Evolutionary conservation across 1,284 basidiomycete genomes (phyloP).

Genomic region (Rhodotorula sp.): DNA sequence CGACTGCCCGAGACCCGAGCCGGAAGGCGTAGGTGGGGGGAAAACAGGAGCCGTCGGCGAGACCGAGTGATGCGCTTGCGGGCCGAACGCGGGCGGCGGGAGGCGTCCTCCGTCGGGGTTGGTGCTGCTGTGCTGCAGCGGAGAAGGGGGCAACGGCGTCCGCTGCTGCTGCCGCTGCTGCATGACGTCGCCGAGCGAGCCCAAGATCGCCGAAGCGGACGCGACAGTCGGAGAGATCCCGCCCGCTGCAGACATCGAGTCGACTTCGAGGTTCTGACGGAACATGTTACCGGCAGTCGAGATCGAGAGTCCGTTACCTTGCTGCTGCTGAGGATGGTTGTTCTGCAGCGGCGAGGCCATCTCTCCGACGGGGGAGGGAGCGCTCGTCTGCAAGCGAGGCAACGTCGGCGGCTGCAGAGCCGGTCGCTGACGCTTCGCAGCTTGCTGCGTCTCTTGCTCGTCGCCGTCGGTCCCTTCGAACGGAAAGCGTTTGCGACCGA

Average conservation of each 20-base stretch:
- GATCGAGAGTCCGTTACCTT: constrained; percentile 18
- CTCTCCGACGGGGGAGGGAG: background rate
- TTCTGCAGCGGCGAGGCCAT: background rate
- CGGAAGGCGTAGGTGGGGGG: background rate
- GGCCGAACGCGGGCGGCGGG: background rate
- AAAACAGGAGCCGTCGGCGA: background rate
- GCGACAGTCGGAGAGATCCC: constrained; percentile 40
- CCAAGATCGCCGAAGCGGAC: constrained; percentile 39
- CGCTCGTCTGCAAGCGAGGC: constrained; percentile 4
- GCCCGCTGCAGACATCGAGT: constrained; percentile 8
- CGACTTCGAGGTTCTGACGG: constrained; percentile 15
- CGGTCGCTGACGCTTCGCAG: constrained; percentile 3
- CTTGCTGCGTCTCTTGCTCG: background rate
- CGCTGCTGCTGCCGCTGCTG: background rate
- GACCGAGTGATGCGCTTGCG: background rate
- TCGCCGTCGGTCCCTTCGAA: background rate
- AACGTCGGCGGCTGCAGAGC: background rate
- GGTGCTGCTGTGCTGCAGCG: background rate
- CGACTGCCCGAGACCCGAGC: background rate
- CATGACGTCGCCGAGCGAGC: constrained; percentile 23
- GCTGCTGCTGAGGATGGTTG: background rate
- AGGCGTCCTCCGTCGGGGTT: background rate
- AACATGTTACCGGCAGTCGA: constrained; percentile 15
- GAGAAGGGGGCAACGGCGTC: background rate
- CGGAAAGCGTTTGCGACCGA: background rate